phyloP scores from a whole-genome alignment of 352 stramenopile genomes.

The Phytopythium mirpurense region DNA sequence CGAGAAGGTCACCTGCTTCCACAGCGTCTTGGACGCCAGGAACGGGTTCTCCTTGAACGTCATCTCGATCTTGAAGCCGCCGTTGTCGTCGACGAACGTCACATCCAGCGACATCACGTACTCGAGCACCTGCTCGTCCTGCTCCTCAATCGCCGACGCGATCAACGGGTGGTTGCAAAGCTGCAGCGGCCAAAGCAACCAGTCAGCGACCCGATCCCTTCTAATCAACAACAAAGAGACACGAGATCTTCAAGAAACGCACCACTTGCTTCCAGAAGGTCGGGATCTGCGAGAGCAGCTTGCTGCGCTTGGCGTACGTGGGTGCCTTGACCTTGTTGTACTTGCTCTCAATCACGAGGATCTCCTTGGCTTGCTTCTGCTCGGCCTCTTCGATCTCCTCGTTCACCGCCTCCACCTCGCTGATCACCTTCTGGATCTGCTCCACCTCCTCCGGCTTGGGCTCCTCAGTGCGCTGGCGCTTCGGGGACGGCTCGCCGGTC shows the following conservation, averaged over 20 bases:
- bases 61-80: constrained; percentile 72
- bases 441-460: constrained; percentile 23
- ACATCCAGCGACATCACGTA: constrained; percentile 53
- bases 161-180: constrained; percentile 71
- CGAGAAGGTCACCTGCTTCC: constrained; percentile 68
- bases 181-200: constrained; percentile 24
- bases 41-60: constrained; percentile 68
- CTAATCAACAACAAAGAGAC: no score
- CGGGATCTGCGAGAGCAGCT: constrained; percentile 58
- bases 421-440: constrained; percentile 53
- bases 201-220: neutral
- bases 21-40: constrained; percentile 44
- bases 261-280: constrained; percentile 78
- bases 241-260: constrained; percentile 8
- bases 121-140: constrained; percentile 51
- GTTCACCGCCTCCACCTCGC: constrained; percentile 40
- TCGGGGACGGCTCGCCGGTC: constrained; percentile 53
- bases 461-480: constrained; percentile 71
- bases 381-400: constrained; percentile 65
- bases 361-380: constrained; percentile 55
- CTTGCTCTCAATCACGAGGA: constrained; percentile 71
- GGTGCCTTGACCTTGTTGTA: constrained; percentile 68
- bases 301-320: constrained; percentile 57
- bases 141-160: constrained; percentile 30
- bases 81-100: constrained; percentile 52